These are phyloP conservation scores for Carpinus fangiana DNA, from an alignment of 306 rosid species.

Conservation along the genomic window DNA sequence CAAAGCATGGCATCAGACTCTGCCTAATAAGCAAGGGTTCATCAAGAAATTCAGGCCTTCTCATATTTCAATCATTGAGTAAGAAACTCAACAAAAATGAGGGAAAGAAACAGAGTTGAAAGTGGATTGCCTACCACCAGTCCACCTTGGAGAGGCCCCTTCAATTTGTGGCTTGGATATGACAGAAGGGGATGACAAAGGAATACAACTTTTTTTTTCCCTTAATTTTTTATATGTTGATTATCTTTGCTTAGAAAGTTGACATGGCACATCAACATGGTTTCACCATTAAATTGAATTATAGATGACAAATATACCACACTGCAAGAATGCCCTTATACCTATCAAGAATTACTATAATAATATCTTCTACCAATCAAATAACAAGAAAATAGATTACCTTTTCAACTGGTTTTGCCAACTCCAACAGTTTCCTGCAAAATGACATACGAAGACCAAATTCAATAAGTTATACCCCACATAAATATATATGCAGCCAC, in stretches of 20 bases:
- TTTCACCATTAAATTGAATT: background rate
- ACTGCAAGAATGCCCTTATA: conserved; percentile 7
- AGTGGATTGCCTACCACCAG: background rate
- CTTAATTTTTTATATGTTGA: background rate
- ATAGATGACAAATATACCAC: background rate
- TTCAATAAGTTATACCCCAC: background rate
- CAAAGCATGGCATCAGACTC: background rate
- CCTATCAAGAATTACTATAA: conserved; percentile 13
- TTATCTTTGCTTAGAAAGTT: background rate
- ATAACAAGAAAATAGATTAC: conserved; percentile 39
- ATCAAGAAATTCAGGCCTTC: background rate
- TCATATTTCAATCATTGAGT: background rate
- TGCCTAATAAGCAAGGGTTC: background rate
- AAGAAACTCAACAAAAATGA: background rate
- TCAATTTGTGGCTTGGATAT: background rate
- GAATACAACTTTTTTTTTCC: background rate
- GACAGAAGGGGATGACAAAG: background rate
- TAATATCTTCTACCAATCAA: conserved; percentile 10
- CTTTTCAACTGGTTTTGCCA: conserved; percentile 41
- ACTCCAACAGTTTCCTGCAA: conserved; percentile 48
- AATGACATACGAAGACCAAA: conserved; percentile 2
- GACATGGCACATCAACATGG: conserved; percentile 21
- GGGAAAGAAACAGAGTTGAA: background rate
- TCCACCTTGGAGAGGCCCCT: background rate
- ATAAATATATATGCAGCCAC: background rate